These are phyloP conservation scores for Russula brevipes DNA, from an alignment of 768 basidiomycete genomes.

Conservation along the genomic window DNA sequence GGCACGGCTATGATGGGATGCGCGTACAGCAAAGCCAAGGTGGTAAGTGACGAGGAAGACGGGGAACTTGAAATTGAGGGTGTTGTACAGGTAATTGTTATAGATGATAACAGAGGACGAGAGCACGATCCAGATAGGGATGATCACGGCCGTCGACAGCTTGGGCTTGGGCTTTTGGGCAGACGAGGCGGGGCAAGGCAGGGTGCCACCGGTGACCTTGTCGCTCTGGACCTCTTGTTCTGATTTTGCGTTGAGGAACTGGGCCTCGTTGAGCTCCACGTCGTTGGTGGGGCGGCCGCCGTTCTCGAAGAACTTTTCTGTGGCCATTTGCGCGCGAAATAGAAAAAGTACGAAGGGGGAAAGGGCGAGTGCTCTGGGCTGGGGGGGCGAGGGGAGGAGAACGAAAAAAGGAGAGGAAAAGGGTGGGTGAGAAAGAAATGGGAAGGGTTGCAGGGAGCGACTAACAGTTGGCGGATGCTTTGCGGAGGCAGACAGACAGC, in stretches of 20 bases:
- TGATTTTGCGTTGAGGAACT: constrained; percentile 21
- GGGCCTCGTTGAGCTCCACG: neutral
- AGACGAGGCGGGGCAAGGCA: constrained; percentile 58
- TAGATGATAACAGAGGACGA: constrained; percentile 91
- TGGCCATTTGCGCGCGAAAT: neutral
- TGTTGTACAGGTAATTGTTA: constrained; percentile 88
- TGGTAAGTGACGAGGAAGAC: constrained; percentile 93
- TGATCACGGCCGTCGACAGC: constrained; percentile 63
- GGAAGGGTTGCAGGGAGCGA: neutral
- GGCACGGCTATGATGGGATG: constrained; percentile 14
- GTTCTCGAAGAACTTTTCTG: constrained; percentile 22
- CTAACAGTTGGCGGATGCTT: constrained; percentile 8
- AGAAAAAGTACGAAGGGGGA: too few species aligned
- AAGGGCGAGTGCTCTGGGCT: too few species aligned
- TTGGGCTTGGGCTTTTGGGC: constrained; percentile 44
- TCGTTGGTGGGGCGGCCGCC: constrained; percentile 10
- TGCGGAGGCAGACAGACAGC: neutral
- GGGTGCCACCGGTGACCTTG: constrained; percentile 24
- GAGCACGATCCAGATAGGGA: constrained; percentile 90
- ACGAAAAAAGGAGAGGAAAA: neutral
- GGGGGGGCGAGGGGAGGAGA: too few species aligned
- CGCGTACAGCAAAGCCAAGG: constrained; percentile 56
- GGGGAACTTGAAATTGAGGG: constrained; percentile 78
- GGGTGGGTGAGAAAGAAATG: neutral
- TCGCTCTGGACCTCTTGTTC: constrained; percentile 21